Evolutionary conservation across 495 filamentous ascomycete species (phyloP), one percentile per base, ranked within the genome.

Genomic region (Penicillium lividum): DNA sequence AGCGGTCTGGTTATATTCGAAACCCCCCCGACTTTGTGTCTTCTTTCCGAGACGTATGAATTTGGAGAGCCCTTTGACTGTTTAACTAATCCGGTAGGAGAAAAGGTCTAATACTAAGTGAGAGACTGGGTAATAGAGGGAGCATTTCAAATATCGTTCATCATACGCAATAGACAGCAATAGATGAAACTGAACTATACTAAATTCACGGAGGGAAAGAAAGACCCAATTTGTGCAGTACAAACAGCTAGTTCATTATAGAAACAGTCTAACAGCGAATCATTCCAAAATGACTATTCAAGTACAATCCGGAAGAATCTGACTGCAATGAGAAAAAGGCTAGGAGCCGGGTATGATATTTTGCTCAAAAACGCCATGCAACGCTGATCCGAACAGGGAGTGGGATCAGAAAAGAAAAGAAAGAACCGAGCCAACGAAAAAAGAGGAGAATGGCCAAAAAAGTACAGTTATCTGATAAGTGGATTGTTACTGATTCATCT

Each of bases 291-390:
- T 30, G 27, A 22, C 22, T 1, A 16, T 30, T 28, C 15, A 29
- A 49, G 27, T 49, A 31, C 31, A 30, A 11, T 8, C 13, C 15
- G 11, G 28, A 31, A 8, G 7, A 49, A 15, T n/a, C 4, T 4
- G 15, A 15, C 13, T 31, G 46, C 31, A 49, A 28, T 31, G 7
- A 31, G 28, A 11, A 56, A 54, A 43, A 59, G 27, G 29, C 29
- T 57, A 51, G 51, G 58, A 60, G 62, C 56, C 58, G 70, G 70
- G 68, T 73, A 73, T 71, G 68, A 65, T 65, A 60, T 64, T 65
- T 64, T 60, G 60, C 66, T 73, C 58, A 64, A 60, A 47, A 66
- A 71, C 61, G 65, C 64, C 65, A 69, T 69, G 63, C 62, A 69
- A 68, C 61, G 63, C 65, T 69, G 61, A 40, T 62, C 50, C 47